Percentiles rank a stretch among this genome's conserved stretches.
Conservation (phyloP, 768 basidiomycete genomes). For the Trametes cubensis region DNA sequence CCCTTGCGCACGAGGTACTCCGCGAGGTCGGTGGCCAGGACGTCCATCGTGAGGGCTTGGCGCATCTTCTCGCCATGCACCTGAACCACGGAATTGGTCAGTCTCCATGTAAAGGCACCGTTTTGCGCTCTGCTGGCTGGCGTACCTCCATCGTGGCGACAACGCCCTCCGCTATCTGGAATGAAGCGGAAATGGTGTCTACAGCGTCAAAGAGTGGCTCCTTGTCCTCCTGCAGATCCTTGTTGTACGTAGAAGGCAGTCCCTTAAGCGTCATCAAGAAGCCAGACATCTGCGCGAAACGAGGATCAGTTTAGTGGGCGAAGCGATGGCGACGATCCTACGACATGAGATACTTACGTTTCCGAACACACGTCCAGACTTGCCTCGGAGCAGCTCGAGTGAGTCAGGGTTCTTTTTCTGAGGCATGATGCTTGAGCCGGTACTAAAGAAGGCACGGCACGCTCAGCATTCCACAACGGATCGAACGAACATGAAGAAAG, state of each 20-base stretch:
- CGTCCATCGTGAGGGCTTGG: conserved; percentile 91
- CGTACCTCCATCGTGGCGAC: conserved; percentile 85
- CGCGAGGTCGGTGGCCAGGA: conserved; percentile 97
- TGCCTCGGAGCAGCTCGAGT: conserved; percentile 91
- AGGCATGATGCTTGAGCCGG: conserved; percentile 99
- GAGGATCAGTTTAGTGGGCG: conserved; percentile 4
- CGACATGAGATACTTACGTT: conserved; percentile 53
- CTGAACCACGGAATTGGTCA: conserved; percentile 42
- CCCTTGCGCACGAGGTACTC: conserved; percentile 99
- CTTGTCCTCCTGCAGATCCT: conserved; percentile 98
- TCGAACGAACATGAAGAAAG: neutral
- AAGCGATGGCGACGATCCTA: neutral
- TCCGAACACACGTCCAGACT: conserved; percentile 92
- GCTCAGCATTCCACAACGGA: no score
- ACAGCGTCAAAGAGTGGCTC: conserved; percentile 95
- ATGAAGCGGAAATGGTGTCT: conserved; percentile 83
- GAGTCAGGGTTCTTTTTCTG: conserved; percentile 99
- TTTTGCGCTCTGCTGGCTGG: no score
- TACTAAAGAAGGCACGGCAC: conserved; percentile 49
- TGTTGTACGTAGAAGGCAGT: conserved; percentile 98
- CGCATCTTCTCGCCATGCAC: conserved; percentile 91
- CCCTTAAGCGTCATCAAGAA: conserved; percentile 98
- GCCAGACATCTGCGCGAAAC: conserved; percentile 79
- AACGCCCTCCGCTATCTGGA: conserved; percentile 94
- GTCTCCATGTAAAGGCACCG: conserved; percentile 3